Evolutionary conservation across 805 yeast species (phyloP).

Genomic region (Monosporozyma yasuniensis): DNA sequence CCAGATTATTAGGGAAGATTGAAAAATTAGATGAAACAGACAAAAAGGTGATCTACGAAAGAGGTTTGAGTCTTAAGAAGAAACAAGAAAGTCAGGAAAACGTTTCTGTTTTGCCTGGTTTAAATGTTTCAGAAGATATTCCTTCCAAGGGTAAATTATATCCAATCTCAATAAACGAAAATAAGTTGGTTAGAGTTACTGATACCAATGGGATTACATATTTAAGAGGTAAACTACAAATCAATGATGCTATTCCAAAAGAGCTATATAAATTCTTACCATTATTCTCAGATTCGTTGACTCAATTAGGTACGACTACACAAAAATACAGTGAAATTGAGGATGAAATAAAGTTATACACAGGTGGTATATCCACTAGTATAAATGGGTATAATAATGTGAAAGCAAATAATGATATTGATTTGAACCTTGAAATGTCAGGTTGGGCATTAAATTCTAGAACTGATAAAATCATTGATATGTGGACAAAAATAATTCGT

Average conservation of each 20-base stretch:
- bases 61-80: slow-evolving; percentile 52
- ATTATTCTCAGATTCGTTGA: slow-evolving; percentile 66
- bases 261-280: slow-evolving; percentile 64
- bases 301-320: slow-evolving; percentile 73
- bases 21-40: slow-evolving; percentile 45
- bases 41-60: slow-evolving; percentile 43
- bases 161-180: slow-evolving; percentile 29
- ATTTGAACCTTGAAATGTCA: slow-evolving; percentile 41
- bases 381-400: slow-evolving; percentile 33
- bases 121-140: slow-evolving; percentile 59
- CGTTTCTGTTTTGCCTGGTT: slow-evolving; percentile 69
- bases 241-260: slow-evolving; percentile 46
- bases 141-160: slow-evolving; percentile 41
- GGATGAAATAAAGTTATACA: slow-evolving; percentile 67
- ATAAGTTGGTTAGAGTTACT: slow-evolving; percentile 41
- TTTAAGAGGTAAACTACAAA: slow-evolving; percentile 53
- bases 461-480: slow-evolving; percentile 46
- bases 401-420: slow-evolving; percentile 44
- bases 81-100: slow-evolving; percentile 67
- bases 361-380: slow-evolving; percentile 77
- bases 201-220: slow-evolving; percentile 79
- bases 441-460: slow-evolving; percentile 69
- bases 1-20: slow-evolving; percentile 39
- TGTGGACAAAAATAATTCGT: slow-evolving; percentile 60
- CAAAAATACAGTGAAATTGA: slow-evolving; percentile 75